Base-by-base conservation (phyloP, 2,329 filamentous ascomycete species). In the Colletotrichum orbiculare region DNA sequence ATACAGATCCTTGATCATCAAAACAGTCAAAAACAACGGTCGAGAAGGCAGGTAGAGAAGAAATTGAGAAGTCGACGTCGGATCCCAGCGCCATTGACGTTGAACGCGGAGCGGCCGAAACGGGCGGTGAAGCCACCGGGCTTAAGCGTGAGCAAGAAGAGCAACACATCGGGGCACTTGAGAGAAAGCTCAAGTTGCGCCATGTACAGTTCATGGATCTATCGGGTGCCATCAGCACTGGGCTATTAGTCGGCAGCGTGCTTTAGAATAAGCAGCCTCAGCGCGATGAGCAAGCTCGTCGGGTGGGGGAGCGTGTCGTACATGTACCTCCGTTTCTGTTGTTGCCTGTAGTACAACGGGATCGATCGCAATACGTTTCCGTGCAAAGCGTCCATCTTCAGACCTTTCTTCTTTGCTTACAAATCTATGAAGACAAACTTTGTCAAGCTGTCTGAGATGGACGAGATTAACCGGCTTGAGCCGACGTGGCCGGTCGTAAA, bases 271-370 rank as follows among this genome's bases (percentile, higher is more conserved):
- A 81, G 79, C 8, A 82, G 80, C 70, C 77, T 92, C 72, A 80
- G 89, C 50, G 91, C 90, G 34, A 88, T 91, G 10, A 90, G 89
- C 7, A 87, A 90, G 64, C 82, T 92, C 25, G 88, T 92, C 73
- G 87, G 89, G 55, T 92, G 89, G 84, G 83, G 85, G 15, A 85
- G 87, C 68, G 88, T 91, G 70, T 87, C 86, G 68, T 83, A 89
- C 71, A 90, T 88, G 0, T 93, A 91, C 75, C 78, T 93, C 52
- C 84, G 86, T 47, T 94, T 93, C 78, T 85, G 90, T 74, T 83
- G 87, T 65, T 90, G 89, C 1, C 84, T 91, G 25, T 78, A 84
- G 15, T 84, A 83, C 12, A 87, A 93, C 71, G 89, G 89, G 8
- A 81, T 93, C 45, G 82, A 87, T 61, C 83, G 90, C 13, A 81